These are phyloP conservation scores for Notholithocarpus densiflorus DNA, from an alignment of 306 rosid genomes.

Conservation along the genomic window DNA sequence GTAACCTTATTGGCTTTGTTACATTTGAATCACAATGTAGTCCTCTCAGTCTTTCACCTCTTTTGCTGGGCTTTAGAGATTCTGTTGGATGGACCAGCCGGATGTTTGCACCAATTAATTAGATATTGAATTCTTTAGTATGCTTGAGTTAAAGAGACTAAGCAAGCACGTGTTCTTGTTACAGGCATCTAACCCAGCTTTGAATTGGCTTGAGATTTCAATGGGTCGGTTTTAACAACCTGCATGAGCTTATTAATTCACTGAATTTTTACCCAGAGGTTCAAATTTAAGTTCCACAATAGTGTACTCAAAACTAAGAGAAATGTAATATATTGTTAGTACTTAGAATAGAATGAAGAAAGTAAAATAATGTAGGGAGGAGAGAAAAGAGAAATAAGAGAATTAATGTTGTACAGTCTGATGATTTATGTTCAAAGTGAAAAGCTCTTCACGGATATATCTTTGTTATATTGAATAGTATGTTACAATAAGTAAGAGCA, in stretches of 20 bases:
- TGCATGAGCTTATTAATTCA: neutral
- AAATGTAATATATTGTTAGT: too few species aligned
- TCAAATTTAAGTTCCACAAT: neutral
- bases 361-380: too few species aligned
- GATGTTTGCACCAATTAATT: neutral
- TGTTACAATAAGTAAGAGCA: too few species aligned
- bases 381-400: too few species aligned
- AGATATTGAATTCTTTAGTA: neutral
- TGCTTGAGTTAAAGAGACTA: neutral
- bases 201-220: neutral
- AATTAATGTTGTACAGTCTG: too few species aligned
- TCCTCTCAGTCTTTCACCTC: neutral
- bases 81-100: neutral
- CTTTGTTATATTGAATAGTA: too few species aligned
- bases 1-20: neutral
- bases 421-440: too few species aligned
- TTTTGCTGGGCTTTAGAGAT: neutral
- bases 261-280: neutral
- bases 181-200: neutral
- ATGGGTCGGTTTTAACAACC: neutral
- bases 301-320: too few species aligned
- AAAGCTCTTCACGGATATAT: too few species aligned
- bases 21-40: neutral
- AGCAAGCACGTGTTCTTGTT: neutral
- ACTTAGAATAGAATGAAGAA: too few species aligned